Conservation (phyloP, 371 early-diverging fungal genomes). For the Lichtheimia corymbifera region DNA sequence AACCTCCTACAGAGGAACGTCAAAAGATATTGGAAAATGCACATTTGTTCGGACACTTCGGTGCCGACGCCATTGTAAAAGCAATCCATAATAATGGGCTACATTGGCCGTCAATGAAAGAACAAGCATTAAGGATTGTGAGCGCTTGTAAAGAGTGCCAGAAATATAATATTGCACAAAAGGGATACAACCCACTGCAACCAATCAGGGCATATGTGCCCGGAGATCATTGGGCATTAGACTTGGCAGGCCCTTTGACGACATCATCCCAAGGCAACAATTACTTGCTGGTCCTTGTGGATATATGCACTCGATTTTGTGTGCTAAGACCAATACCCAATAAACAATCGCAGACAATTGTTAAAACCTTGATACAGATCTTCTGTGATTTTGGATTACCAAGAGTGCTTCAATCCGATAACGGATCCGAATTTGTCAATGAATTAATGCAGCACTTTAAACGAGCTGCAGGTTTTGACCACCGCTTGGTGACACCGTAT, state of each 20-base stretch:
- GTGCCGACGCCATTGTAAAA: background rate
- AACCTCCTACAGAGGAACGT: background rate
- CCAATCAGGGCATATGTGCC: background rate
- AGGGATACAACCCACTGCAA: background rate
- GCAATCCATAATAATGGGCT: background rate
- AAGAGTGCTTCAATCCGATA: conserved; percentile 19
- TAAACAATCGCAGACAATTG: conserved; percentile 18
- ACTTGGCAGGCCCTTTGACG: conserved; percentile 25
- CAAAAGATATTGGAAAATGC: background rate
- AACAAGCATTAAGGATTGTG: background rate
- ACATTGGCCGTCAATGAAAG: background rate
- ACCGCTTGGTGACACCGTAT: background rate
- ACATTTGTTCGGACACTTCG: no score
- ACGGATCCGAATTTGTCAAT: conserved; percentile 26
- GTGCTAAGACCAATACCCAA: conserved; percentile 17
- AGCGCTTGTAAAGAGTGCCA: background rate
- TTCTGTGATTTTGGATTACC: conserved; percentile 29
- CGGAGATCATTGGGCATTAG: conserved; percentile 25
- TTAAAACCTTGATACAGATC: conserved; percentile 10
- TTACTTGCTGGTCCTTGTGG: conserved; percentile 22
- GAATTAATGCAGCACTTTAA: background rate
- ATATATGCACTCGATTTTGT: conserved; percentile 21
- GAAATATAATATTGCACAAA: conserved; percentile 2
- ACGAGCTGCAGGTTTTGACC: background rate
- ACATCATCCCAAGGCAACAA: conserved; percentile 12